These are phyloP conservation scores for Fragaria vesca DNA, from an alignment of 306 rosid species.

Conservation along the genomic window DNA sequence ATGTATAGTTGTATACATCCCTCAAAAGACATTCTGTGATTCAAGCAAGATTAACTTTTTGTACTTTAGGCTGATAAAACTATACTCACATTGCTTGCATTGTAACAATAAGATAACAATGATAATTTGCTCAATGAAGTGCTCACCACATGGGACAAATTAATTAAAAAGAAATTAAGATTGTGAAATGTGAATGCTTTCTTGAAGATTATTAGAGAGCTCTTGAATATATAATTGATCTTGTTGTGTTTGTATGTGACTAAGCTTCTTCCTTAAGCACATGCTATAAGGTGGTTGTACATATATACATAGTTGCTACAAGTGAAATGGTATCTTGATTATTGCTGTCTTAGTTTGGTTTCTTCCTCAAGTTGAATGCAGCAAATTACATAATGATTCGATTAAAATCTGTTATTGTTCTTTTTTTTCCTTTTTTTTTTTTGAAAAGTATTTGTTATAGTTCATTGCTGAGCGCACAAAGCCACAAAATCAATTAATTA, in stretches of 20 bases:
- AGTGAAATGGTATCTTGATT: neutral
- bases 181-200: conserved; percentile 40
- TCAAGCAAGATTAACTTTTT: neutral
- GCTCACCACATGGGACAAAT: conserved; percentile 34
- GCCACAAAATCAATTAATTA: neutral
- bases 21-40: conserved; percentile 44
- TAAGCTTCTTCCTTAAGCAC: conserved; percentile 25
- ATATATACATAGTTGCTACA: conserved; percentile 1
- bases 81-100: neutral
- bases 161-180: conserved; percentile 1
- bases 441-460: too few species aligned
- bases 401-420: too few species aligned
- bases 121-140: neutral
- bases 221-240: neutral
- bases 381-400: neutral
- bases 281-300: conserved; percentile 15
- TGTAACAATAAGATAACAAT: neutral
- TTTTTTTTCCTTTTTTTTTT: too few species aligned
- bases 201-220: neutral
- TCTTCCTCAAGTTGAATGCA: neutral
- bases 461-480: neutral
- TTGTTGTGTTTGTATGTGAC: conserved; percentile 15
- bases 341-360: conserved; percentile 7
- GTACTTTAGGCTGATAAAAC: neutral
- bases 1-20: neutral